Evolutionary conservation across 352 stramenopile species (phyloP).

Genomic region (Phytophthora sansomeana): DNA sequence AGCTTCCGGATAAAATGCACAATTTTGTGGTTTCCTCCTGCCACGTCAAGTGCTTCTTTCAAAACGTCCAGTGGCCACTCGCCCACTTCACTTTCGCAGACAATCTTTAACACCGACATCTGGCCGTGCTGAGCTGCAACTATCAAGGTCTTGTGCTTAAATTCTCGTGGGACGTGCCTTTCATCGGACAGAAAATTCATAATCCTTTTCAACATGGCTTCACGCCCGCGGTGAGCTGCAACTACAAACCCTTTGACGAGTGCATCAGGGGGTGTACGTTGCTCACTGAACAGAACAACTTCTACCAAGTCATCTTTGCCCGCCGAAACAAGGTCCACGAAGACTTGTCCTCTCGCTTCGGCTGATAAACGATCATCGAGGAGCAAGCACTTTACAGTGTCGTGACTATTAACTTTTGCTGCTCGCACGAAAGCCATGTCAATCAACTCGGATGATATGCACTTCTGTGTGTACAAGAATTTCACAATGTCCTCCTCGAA

Average conservation of each 20-base stretch:
- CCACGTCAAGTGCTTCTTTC: neutral
- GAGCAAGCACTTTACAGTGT: neutral
- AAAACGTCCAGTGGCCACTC: neutral
- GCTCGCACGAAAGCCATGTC: neutral
- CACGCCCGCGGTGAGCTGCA: neutral
- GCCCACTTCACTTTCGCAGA: neutral
- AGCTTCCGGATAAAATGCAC: neutral
- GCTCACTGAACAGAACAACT: neutral
- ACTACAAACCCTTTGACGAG: neutral
- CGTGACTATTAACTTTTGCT: neutral
- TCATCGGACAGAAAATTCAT: neutral
- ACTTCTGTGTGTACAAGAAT: neutral
- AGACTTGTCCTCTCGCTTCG: neutral
- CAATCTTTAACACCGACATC: neutral
- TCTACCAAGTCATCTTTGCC: neutral
- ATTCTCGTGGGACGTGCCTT: neutral
- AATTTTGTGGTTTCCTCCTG: neutral
- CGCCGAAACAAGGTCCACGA: neutral
- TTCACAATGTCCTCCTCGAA: neutral
- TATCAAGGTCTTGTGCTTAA: neutral
- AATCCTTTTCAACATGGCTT: neutral
- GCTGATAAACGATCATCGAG: neutral
- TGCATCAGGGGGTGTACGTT: neutral
- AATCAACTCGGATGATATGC: neutral
- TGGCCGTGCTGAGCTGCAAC: neutral